Base-by-base conservation (phyloP, 208 protist genomes). In the Leptomonas pyrrhocoris region DNA sequence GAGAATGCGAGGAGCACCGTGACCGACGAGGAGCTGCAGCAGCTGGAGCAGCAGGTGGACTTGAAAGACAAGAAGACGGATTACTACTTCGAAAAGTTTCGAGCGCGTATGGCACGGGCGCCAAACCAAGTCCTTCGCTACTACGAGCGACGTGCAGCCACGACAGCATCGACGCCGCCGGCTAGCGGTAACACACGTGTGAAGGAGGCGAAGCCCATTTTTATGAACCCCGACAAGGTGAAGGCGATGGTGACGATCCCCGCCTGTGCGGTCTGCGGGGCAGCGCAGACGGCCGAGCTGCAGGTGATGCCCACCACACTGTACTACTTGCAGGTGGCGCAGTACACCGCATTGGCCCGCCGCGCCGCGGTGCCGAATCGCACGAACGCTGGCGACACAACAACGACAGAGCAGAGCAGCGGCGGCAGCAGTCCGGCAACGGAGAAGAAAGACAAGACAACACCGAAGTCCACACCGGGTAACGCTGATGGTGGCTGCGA, bases 91-190 rank as follows among this genome's bases (percentile, higher is more conserved):
- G 90, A 95, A 50, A 92, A 89, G 61, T 94, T 95, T 56, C 78
- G 90, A 36, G 70, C 63, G 38, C 74, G 78, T 38, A 68, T 95
- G 7, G 79, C 85, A 21, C 80, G 84, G 34, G 80, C 80, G 38
- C 90, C 90, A 30, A 72, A 58, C 51, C 90, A 95, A 46, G 88
- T 95, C 28, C 48, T 93, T 31, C 90, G 90, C 36, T 95, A 95
- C 66, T 85, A 95, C 66, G 71, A 79, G 57, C 80, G 80, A n/a
- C 11, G 15, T 53, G 19, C 42, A 21, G 43, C 50, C 15, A 18
- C 28, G 4, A 49, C 55, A 11, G 53, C 45, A 15, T 19, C 45
- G 1, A 25, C 43, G 1, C 36, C 30, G 3, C 2, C 46, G 21
- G 13, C 38, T 19, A 18, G 31, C 63, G 6, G 51, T 2, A 43